phyloP scores from a whole-genome alignment of 2,329 filamentous ascomycete species.

The Fusarium gaditjirri region DNA sequence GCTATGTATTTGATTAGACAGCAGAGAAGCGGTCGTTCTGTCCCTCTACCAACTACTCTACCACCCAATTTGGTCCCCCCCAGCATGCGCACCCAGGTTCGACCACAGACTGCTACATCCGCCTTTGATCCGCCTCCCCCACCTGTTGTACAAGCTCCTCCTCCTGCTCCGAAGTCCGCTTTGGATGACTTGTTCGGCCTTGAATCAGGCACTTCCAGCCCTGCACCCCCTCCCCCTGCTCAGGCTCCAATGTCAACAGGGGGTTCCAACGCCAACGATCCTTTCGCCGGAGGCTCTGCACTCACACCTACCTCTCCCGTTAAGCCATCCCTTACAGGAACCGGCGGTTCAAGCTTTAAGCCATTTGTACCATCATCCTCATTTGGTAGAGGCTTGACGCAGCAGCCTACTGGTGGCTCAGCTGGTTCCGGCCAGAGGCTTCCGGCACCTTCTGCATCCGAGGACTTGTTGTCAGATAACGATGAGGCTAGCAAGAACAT shows the following conservation, averaged over 20 bases:
- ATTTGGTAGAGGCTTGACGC: constrained; percentile 85
- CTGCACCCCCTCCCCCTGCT: constrained; percentile 64
- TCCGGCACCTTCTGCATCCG: constrained; percentile 64
- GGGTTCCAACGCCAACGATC: constrained; percentile 73
- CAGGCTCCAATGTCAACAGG: constrained; percentile 77
- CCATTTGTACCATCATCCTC: constrained; percentile 92
- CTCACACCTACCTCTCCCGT: constrained; percentile 65
- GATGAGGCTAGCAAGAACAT: constrained; percentile 91
- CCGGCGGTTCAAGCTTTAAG: constrained; percentile 72
- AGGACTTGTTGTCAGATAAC: constrained; percentile 90
- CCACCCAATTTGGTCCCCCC: constrained; percentile 87
- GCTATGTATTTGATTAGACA: constrained; percentile 97
- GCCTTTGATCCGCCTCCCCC: constrained; percentile 62
- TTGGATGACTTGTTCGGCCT: constrained; percentile 94
- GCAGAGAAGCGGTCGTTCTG: constrained; percentile 76
- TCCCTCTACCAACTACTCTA: constrained; percentile 77
- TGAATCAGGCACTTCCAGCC: constrained; percentile 69
- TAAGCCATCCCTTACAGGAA: constrained; percentile 58
- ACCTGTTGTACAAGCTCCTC: constrained; percentile 51
- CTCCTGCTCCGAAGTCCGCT: constrained; percentile 76
- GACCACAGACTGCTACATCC: constrained; percentile 62
- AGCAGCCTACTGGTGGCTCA: constrained; percentile 78
- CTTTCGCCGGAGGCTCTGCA: constrained; percentile 65
- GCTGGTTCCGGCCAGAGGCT: constrained; percentile 44
- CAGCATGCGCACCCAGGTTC: constrained; percentile 75